Evolutionary conservation across 495 filamentous ascomycete genomes (phyloP).

Genomic region (Xylaria castorea): DNA sequence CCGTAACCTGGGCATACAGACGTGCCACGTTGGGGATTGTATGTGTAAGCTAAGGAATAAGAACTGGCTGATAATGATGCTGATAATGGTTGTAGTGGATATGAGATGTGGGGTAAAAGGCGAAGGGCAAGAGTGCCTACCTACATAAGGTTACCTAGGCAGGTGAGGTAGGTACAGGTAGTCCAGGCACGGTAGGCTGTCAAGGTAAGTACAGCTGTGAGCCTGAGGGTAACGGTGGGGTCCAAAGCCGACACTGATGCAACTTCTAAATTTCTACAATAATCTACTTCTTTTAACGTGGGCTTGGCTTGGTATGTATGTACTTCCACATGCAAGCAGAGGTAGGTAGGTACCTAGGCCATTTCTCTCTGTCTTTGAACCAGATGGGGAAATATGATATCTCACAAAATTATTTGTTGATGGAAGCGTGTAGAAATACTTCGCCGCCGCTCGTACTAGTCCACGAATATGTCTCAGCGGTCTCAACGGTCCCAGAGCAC

Average conservation of each 20-base stretch:
- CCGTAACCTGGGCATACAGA: neutral
- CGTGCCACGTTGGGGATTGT: conserved; percentile 22
- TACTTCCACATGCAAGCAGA: conserved; percentile 3
- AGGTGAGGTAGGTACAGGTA: neutral
- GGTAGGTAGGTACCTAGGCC: neutral
- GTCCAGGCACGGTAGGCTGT: neutral
- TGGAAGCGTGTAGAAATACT: neutral
- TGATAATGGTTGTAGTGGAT: conserved; percentile 5
- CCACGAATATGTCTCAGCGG: neutral
- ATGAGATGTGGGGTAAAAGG: neutral
- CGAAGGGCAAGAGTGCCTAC: neutral
- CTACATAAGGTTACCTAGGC: neutral
- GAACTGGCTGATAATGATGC: conserved; percentile 12
- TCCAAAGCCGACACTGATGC: neutral
- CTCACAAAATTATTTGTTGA: conserved; percentile 13
- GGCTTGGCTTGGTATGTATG: neutral
- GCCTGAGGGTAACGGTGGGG: neutral
- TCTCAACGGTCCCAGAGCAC: neutral
- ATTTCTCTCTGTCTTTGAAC: neutral
- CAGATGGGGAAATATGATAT: neutral
- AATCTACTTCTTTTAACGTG: neutral
- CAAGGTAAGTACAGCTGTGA: neutral
- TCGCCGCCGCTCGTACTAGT: neutral
- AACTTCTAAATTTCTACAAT: neutral
- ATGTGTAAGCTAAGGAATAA: conserved; percentile 17